phyloP scores from a whole-genome alignment of 1,284 basidiomycete species.

The Naganishia albida region DNA sequence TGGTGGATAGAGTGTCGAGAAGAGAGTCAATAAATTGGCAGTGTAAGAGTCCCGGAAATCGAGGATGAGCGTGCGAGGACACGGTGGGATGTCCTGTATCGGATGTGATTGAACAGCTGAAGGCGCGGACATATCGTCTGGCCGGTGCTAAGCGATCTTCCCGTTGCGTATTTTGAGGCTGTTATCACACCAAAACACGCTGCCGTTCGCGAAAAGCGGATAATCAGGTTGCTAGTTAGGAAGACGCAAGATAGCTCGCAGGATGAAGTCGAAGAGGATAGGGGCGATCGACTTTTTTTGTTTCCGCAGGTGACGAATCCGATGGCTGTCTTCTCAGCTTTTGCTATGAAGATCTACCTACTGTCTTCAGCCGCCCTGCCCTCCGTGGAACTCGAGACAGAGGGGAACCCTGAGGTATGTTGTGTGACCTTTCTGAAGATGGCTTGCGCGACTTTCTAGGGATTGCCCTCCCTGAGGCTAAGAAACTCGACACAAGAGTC shows the following conservation, averaged over 20 bases:
- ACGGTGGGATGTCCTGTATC: constrained; percentile 35
- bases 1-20: constrained; percentile 51
- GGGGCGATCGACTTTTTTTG: constrained; percentile 6
- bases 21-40: constrained; percentile 54
- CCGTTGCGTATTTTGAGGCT: background rate
- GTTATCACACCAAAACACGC: background rate
- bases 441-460: too few species aligned
- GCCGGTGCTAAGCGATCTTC: background rate
- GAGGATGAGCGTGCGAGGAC: constrained; percentile 52
- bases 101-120: background rate
- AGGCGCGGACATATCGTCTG: background rate
- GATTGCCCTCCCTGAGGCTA: too few species aligned
- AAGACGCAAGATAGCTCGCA: background rate
- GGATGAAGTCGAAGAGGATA: background rate
- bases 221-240: background rate
- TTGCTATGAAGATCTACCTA: too few species aligned
- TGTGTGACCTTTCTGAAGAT: too few species aligned
- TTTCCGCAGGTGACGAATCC: background rate
- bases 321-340: background rate
- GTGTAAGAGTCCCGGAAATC: constrained; percentile 56
- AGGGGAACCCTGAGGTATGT: too few species aligned
- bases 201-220: background rate
- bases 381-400: too few species aligned
- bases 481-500: too few species aligned
- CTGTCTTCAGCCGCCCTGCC: too few species aligned